phyloP scores from a whole-genome alignment of 805 yeast genomes.

The Yamadazyma kitorensis region DNA sequence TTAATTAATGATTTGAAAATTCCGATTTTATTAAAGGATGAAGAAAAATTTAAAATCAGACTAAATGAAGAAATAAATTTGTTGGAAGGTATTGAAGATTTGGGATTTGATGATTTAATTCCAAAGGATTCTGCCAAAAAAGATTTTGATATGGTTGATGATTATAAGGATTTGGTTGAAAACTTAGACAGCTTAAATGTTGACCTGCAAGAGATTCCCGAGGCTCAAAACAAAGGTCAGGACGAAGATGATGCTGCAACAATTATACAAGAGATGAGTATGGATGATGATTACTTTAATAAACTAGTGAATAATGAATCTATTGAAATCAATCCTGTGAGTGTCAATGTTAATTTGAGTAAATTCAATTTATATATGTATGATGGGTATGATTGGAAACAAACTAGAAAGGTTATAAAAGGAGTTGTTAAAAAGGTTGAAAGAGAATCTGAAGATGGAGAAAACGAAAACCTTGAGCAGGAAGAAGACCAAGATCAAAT shows the following conservation, averaged over 20 bases:
- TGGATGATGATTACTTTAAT: conserved; percentile 10
- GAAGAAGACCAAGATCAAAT: conserved; percentile 9
- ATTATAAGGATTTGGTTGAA: conserved; percentile 14
- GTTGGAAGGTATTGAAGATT: conserved; percentile 39
- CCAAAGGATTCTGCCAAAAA: too few species aligned
- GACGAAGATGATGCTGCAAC: too few species aligned
- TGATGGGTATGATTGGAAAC: conserved; percentile 94
- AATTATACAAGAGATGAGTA: neutral
- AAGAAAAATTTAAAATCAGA: conserved; percentile 52
- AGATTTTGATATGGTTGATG: conserved; percentile 18
- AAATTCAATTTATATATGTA: conserved; percentile 49
- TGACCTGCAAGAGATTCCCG: too few species aligned
- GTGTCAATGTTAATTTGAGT: conserved; percentile 32
- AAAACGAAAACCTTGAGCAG: conserved; percentile 5
- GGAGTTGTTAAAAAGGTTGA: conserved; percentile 67
- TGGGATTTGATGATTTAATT: too few species aligned
- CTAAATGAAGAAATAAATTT: conserved; percentile 34
- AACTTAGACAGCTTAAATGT: conserved; percentile 1
- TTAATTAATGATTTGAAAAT: conserved; percentile 68
- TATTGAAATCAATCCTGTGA: conserved; percentile 11
- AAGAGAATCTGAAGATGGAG: conserved; percentile 5
- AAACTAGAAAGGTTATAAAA: conserved; percentile 64
- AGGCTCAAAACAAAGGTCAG: too few species aligned
- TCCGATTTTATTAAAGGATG: conserved; percentile 58
- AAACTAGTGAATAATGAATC: conserved; percentile 1